A percentile compares a stretch with the other conserved stretches of the same genome.
Conservation (phyloP, 2,329 filamentous ascomycete genomes). For the Parafenestella ontariensis region DNA sequence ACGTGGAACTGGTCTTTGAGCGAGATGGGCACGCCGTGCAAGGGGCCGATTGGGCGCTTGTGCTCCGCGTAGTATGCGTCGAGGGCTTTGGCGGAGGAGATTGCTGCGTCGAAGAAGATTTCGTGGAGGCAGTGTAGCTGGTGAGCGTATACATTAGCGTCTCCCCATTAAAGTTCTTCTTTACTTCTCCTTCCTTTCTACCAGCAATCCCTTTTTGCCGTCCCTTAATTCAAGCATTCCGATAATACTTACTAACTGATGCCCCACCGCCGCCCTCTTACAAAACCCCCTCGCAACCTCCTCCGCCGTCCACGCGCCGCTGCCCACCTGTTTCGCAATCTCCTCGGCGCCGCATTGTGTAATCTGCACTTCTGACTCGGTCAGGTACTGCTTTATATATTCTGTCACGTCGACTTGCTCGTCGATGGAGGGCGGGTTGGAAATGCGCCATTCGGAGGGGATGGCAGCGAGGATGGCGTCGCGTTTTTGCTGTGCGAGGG, state of each 20-base stretch:
- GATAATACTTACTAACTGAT: conserved; percentile 53
- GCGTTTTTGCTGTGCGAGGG: conserved; percentile 60
- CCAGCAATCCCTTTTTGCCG: too few relatives aligned
- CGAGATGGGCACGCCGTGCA: conserved; percentile 57
- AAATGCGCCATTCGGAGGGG: conserved; percentile 63
- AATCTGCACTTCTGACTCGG: conserved; percentile 63
- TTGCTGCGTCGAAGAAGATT: conserved; percentile 57
- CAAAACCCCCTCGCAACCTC: conserved; percentile 65
- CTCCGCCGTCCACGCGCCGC: conserved; percentile 63
- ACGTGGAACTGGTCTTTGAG: conserved; percentile 60
- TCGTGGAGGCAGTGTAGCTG: conserved; percentile 52
- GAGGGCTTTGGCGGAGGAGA: conserved; percentile 50
- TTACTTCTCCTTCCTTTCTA: too few relatives aligned
- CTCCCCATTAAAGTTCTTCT: too few relatives aligned
- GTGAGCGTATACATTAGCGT: too few relatives aligned
- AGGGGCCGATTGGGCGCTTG: conserved; percentile 49
- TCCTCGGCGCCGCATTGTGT: conserved; percentile 66
- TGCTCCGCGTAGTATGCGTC: conserved; percentile 49
- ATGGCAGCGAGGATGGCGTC: conserved; percentile 62
- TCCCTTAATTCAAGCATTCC: too few relatives aligned
- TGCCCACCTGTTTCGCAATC: conserved; percentile 62
- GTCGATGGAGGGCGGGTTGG: conserved; percentile 55
- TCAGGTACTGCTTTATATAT: conserved; percentile 65
- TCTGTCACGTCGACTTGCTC: conserved; percentile 58
- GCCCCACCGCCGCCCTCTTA: conserved; percentile 60